Percentiles rank a stretch among this genome's conserved stretches.
phyloP scores from a whole-genome alignment of 2,329 filamentous ascomycete species.

The Periconia sp. region DNA sequence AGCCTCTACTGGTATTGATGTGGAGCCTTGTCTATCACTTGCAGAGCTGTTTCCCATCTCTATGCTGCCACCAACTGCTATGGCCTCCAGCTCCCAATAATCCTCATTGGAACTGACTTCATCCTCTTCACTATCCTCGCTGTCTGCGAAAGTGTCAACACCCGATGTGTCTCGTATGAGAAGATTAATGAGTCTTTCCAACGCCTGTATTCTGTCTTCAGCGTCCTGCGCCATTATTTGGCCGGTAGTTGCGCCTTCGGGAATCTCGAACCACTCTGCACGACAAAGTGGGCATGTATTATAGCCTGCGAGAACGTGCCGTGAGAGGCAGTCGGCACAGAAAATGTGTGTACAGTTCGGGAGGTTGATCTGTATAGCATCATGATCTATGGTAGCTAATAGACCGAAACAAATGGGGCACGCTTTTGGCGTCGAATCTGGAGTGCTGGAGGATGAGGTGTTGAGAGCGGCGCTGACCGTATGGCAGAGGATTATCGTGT shows the following conservation, averaged over 20 bases:
- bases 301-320: background rate
- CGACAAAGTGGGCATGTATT: slow-evolving; percentile 4
- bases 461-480: background rate
- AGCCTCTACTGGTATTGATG: too few species aligned
- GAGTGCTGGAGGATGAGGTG: background rate
- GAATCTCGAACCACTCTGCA: background rate
- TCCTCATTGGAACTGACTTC: background rate
- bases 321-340: background rate
- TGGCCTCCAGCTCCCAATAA: background rate
- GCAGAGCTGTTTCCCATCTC: too few species aligned
- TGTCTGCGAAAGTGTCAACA: background rate
- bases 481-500: background rate
- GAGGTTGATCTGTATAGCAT: background rate
- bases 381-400: background rate
- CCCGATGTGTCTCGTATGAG: too few species aligned
- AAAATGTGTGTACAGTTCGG: slow-evolving; percentile 1
- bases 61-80: too few species aligned
- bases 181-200: too few species aligned
- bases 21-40: too few species aligned
- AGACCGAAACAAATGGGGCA: background rate
- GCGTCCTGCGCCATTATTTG: background rate
- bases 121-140: background rate
- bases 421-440: background rate
- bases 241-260: background rate
- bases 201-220: background rate